phyloP scores from a whole-genome alignment of 2,329 filamentous ascomycete species.

The Aotearoamyces nothofagi region DNA sequence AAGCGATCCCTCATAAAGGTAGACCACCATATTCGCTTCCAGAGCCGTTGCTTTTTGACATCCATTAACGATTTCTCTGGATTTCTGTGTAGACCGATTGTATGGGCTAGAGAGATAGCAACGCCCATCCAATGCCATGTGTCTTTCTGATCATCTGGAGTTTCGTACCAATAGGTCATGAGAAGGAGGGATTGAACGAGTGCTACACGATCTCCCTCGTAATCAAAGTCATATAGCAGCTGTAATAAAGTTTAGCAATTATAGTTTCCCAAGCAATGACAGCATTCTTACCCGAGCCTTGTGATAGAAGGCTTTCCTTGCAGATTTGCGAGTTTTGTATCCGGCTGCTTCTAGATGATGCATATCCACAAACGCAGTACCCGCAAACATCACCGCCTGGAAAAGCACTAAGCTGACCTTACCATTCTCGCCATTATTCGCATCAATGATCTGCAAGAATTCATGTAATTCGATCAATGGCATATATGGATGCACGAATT shows the following conservation, averaged over 20 bases:
- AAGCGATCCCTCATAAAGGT: slow-evolving; percentile 91
- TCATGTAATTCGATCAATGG: slow-evolving; percentile 60
- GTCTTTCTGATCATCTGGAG: slow-evolving; percentile 91
- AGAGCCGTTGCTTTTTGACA: slow-evolving; percentile 58
- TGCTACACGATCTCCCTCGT: slow-evolving; percentile 77
- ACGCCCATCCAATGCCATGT: slow-evolving; percentile 99
- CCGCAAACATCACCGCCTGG: slow-evolving; percentile 90
- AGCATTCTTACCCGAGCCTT: slow-evolving; percentile 57
- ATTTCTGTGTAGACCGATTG: slow-evolving; percentile 83
- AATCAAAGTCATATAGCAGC: slow-evolving; percentile 90
- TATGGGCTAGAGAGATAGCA: slow-evolving; percentile 82
- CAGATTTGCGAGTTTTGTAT: slow-evolving; percentile 62
- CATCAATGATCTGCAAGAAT: slow-evolving; percentile 43
- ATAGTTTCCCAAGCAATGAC: too few relatives aligned
- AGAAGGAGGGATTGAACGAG: slow-evolving; percentile 78
- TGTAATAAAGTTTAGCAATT: too few relatives aligned
- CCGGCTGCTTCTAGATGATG: slow-evolving; percentile 62
- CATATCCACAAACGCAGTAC: slow-evolving; percentile 76
- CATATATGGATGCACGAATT: slow-evolving; percentile 92
- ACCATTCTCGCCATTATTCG: slow-evolving; percentile 51
- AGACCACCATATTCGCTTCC: slow-evolving; percentile 97
- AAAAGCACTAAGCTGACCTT: slow-evolving; percentile 77
- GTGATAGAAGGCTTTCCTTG: slow-evolving; percentile 77
- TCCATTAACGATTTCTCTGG: slow-evolving; percentile 67
- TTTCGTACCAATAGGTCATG: slow-evolving; percentile 98